Evolutionary conservation across 2,329 filamentous ascomycete genomes (phyloP), one percentile per base, ranked within the genome.

Genomic region (Colletotrichum sp.): DNA sequence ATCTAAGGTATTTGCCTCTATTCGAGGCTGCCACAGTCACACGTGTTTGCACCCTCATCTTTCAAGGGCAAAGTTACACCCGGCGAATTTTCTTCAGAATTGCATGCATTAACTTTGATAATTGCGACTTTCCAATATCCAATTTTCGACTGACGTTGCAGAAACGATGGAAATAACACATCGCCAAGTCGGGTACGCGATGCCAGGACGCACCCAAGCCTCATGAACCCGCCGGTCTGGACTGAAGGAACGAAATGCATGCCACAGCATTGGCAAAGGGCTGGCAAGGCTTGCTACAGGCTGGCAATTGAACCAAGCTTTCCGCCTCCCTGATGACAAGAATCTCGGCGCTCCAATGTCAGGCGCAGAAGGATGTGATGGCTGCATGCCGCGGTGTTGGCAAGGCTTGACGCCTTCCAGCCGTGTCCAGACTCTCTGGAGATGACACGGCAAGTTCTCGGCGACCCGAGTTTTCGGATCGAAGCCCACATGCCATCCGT

Each of bases 131-230:
- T 5, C 18, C 9, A 18, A 38, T 18, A 29, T 15, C 12, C 21
- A 57, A 66, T n/a, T 51, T 16, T 18, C 5, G n/a, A 47, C 18
- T 66, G 68, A 71, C 43, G 62, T 70, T 63, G 38, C 27, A 29
- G 16, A 13, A 5, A 38, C 27, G 47, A n/a, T 33, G 33, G 1
- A 33, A 31, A 33, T 54, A n/a, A 13, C 21, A 18, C 33, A 21
- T 58, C 62, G 71, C 55, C 71, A 66, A 71, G 71, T 66, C 55
- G 62, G 68, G 55, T 63, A 36, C 33, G 36, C 62, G 55, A 73
- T 73, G 55, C 62, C 62, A 73, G 62, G 71, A 73, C 55, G 71
- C 62, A 66, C 21, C 70, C 67, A 73, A 73, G 68, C 68, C 51
- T 29, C n/a, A 33, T 6, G 43, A 71, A 62, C 68, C 43, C 43